Evolutionary conservation across 176 grass and related monocot genomes (phyloP).

Genomic region (Cenchrus fungigraminus): DNA sequence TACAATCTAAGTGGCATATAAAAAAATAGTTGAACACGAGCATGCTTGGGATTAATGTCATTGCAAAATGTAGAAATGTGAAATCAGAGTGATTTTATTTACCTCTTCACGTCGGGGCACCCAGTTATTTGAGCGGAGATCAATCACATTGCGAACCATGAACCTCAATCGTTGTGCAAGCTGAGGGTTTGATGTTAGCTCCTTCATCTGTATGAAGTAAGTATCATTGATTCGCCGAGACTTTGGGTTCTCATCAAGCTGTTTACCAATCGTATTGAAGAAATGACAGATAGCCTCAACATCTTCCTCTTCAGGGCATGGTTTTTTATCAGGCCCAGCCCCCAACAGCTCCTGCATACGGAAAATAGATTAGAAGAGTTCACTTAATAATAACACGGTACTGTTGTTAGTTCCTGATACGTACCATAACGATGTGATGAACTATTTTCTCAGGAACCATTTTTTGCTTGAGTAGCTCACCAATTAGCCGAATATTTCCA

Average conservation of each 20-base stretch:
- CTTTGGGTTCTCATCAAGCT: slow-evolving; percentile 79
- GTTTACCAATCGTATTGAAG: slow-evolving; percentile 93
- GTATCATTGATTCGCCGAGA: slow-evolving; percentile 72
- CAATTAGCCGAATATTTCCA: slow-evolving; percentile 88
- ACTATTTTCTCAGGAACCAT: slow-evolving; percentile 95
- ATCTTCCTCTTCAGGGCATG: slow-evolving; percentile 85
- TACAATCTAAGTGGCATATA: not conserved
- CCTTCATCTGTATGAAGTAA: slow-evolving; percentile 85
- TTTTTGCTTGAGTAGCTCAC: slow-evolving; percentile 91
- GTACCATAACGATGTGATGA: slow-evolving; percentile 95
- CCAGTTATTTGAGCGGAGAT: slow-evolving; percentile 82
- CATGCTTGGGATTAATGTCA: not conserved
- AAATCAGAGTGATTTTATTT: slow-evolving; percentile 31
- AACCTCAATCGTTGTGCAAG: slow-evolving; percentile 74
- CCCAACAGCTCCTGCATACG: slow-evolving; percentile 66
- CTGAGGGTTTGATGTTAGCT: slow-evolving; percentile 59
- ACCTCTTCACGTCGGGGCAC: slow-evolving; percentile 93
- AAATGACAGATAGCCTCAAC: slow-evolving; percentile 90
- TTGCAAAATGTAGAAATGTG: not conserved
- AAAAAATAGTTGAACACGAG: not conserved
- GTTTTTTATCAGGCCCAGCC: slow-evolving; percentile 61
- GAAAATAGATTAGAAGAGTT: slow-evolving; percentile 29
- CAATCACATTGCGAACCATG: slow-evolving; percentile 79
- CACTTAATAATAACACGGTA: not conserved
- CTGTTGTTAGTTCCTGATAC: not conserved